Percentiles rank a stretch among this genome's conserved stretches.
Conservation (phyloP, 805 yeast genomes). For the Lachancea fermentati region DNA sequence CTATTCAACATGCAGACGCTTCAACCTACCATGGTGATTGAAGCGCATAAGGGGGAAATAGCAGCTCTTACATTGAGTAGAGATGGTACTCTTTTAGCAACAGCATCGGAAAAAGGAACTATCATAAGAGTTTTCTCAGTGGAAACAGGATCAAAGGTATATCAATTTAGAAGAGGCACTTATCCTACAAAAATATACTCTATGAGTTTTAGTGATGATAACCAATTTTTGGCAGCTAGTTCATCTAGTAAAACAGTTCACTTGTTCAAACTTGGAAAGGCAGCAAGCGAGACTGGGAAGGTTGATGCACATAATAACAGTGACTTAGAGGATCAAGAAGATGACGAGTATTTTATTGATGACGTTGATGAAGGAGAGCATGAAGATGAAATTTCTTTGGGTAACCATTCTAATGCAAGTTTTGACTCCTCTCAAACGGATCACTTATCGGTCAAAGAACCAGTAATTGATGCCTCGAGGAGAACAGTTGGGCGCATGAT, state of each 20-base stretch:
- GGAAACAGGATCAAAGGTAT: constrained; percentile 54
- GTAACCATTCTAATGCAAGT: constrained; percentile 8
- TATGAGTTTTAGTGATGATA: constrained; percentile 66
- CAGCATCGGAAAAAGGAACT: constrained; percentile 75
- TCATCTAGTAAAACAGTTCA: constrained; percentile 92
- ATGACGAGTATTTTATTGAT: constrained; percentile 24
- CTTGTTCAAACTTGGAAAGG: constrained; percentile 60
- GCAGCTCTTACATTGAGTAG: constrained; percentile 58
- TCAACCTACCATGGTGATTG: constrained; percentile 62
- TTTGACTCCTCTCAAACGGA: constrained; percentile 7
- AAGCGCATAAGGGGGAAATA: constrained; percentile 66
- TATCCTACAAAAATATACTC: constrained; percentile 79
- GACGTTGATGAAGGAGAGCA: constrained; percentile 23
- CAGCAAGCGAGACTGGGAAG: constrained; percentile 5
- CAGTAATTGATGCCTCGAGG: constrained; percentile 65
- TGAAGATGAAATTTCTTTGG: constrained; percentile 10
- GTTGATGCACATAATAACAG: constrained; percentile 22
- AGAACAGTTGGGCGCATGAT: constrained; percentile 70
- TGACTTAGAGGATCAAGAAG: constrained; percentile 34
- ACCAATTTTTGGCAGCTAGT: constrained; percentile 70
- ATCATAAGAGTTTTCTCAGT: constrained; percentile 65
- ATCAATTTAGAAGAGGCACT: constrained; percentile 74
- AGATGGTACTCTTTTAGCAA: constrained; percentile 64
- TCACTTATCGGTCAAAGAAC: constrained; percentile 38
- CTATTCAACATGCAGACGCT: constrained; percentile 56